A percentile compares a stretch with the other conserved stretches of the same genome.
Conservation (phyloP, 805 yeast species). For the Nakazawaea ernobii region DNA sequence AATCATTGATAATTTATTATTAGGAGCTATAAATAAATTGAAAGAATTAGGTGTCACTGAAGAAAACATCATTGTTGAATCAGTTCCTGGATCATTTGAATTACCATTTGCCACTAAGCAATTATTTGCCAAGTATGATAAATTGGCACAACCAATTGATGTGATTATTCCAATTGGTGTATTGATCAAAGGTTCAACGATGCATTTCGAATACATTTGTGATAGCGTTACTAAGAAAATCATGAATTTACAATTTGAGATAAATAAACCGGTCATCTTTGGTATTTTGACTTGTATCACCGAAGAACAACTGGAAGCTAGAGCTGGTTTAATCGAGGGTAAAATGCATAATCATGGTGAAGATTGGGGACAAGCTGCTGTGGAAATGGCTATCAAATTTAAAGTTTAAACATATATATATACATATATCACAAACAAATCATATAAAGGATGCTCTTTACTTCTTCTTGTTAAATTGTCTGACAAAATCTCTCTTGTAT, state of each 20-base stretch:
- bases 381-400: slow-evolving; percentile 74
- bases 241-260: slow-evolving; percentile 71
- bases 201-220: slow-evolving; percentile 97
- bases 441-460: not conserved
- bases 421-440: too few relatives aligned
- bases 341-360: slow-evolving; percentile 93
- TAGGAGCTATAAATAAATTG: slow-evolving; percentile 66
- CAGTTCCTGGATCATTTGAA: slow-evolving; percentile 95
- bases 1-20: slow-evolving; percentile 72
- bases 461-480: slow-evolving; percentile 47
- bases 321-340: slow-evolving; percentile 78
- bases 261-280: slow-evolving; percentile 78
- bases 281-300: slow-evolving; percentile 92
- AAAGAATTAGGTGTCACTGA: slow-evolving; percentile 62
- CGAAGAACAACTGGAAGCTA: slow-evolving; percentile 86
- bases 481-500: slow-evolving; percentile 65
- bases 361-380: slow-evolving; percentile 99
- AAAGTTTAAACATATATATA: too few relatives aligned
- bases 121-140: slow-evolving; percentile 38
- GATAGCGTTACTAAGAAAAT: slow-evolving; percentile 82
- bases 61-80: slow-evolving; percentile 71
- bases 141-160: slow-evolving; percentile 50
- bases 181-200: slow-evolving; percentile 91
- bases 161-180: slow-evolving; percentile 93
- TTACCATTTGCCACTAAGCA: slow-evolving; percentile 75